Percentiles rank a stretch among this genome's conserved stretches.
Conservation (phyloP, 2,329 filamentous ascomycete genomes). For the Colletotrichum tofieldiae region DNA sequence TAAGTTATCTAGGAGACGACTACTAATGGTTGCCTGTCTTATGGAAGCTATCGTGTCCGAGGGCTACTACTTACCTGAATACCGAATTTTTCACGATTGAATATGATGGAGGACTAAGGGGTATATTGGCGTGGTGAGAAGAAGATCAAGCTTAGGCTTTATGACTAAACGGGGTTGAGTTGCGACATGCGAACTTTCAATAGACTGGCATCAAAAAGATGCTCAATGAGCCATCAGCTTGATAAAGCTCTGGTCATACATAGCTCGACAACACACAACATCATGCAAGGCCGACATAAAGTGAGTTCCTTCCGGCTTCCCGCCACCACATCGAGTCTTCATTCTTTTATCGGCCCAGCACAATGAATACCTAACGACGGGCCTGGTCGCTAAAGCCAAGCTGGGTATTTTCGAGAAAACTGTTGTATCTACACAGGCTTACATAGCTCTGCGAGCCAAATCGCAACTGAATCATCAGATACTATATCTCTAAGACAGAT, state of each 20-base stretch:
- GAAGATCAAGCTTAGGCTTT: neutral
- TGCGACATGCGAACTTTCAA: too few relatives aligned
- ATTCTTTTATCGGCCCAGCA: neutral
- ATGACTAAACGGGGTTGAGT: neutral
- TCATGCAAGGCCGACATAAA: neutral
- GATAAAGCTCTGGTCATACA: neutral
- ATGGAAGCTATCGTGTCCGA: too few relatives aligned
- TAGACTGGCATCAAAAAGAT: too few relatives aligned
- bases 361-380: neutral
- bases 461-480: too few relatives aligned
- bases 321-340: too few relatives aligned
- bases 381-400: neutral
- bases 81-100: neutral
- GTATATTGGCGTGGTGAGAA: neutral
- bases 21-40: neutral
- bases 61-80: neutral
- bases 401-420: neutral
- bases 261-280: neutral
- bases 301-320: too few relatives aligned
- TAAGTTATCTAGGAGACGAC: neutral
- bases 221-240: too few relatives aligned
- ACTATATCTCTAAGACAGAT: too few relatives aligned
- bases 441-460: neutral
- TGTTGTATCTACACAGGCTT: accelerated
- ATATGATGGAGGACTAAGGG: neutral